A percentile compares a stretch with the other conserved stretches of the same genome.
Evolutionary conservation across 352 stramenopile genomes (phyloP).

Genomic region (Pythium inflatum): DNA sequence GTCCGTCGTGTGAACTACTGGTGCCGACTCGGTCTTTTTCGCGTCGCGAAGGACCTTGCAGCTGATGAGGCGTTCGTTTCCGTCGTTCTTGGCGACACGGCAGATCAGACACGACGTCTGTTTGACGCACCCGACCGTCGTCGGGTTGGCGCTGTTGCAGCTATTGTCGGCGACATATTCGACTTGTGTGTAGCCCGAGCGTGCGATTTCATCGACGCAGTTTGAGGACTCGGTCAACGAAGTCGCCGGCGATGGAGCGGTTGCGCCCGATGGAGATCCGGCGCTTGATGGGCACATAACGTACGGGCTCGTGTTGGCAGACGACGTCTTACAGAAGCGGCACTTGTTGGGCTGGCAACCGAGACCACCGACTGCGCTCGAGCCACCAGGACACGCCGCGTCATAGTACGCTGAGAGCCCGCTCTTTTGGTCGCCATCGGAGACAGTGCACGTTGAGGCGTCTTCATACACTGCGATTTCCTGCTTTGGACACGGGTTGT

Average conservation of each 20-base stretch:
- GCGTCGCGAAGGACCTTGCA: constrained; percentile 53
- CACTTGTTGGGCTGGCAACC: constrained; percentile 37
- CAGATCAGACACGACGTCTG: constrained; percentile 59
- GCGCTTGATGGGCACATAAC: neutral
- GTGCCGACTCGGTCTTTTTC: constrained; percentile 14
- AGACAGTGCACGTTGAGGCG: constrained; percentile 27
- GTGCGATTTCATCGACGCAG: neutral
- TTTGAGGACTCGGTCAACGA: neutral
- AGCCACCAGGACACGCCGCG: constrained; percentile 31
- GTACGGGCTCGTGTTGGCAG: constrained; percentile 15
- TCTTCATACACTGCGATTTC: neutral
- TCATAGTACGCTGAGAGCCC: constrained; percentile 49
- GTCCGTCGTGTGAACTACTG: too few relatives aligned
- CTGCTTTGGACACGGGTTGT: constrained; percentile 3
- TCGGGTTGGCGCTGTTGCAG: constrained; percentile 40
- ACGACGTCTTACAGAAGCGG: constrained; percentile 42
- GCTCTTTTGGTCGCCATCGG: constrained; percentile 33
- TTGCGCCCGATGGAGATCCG: neutral
- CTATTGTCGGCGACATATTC: constrained; percentile 48
- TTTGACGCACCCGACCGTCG: constrained; percentile 45
- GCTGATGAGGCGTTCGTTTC: constrained; percentile 58
- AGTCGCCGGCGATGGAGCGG: neutral
- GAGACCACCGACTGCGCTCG: constrained; percentile 38
- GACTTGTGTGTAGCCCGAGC: constrained; percentile 40
- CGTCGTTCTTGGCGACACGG: constrained; percentile 57